phyloP scores from a whole-genome alignment of 306 rosid genomes.

The Prunus dulcis region DNA sequence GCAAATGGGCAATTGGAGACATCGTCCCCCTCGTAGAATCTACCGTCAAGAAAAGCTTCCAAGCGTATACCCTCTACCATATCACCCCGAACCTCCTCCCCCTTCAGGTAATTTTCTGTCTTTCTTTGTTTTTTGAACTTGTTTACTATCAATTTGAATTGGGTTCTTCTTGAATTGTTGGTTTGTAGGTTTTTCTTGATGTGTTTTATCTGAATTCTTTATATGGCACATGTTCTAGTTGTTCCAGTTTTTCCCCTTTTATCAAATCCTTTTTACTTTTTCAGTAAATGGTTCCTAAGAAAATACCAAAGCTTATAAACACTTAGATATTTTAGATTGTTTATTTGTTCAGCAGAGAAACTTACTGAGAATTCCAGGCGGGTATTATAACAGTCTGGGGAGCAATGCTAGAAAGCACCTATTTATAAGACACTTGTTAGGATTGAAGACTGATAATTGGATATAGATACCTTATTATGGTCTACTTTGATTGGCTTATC shows the following conservation, averaged over 20 bases:
- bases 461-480: not conserved
- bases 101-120: conserved; percentile 40
- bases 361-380: not conserved
- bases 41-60: conserved; percentile 49
- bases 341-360: not conserved
- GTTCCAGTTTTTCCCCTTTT: not conserved
- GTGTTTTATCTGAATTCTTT: not conserved
- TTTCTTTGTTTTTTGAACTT: not conserved
- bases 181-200: not conserved
- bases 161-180: conserved; percentile 7
- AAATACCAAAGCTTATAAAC: not conserved
- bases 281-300: not conserved
- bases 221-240: not conserved
- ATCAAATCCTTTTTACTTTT: not conserved
- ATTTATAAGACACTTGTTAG: not conserved
- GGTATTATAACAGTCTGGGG: not conserved
- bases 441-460: not conserved
- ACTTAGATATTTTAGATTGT: not conserved
- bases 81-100: conserved; percentile 45
- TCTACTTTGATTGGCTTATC: not conserved
- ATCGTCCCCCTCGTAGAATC: conserved; percentile 48
- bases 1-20: conserved; percentile 74
- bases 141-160: not conserved
- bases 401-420: not conserved
- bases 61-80: conserved; percentile 24